Conservation (phyloP, 352 stramenopile genomes). For the Elongisporangium prolatum region DNA sequence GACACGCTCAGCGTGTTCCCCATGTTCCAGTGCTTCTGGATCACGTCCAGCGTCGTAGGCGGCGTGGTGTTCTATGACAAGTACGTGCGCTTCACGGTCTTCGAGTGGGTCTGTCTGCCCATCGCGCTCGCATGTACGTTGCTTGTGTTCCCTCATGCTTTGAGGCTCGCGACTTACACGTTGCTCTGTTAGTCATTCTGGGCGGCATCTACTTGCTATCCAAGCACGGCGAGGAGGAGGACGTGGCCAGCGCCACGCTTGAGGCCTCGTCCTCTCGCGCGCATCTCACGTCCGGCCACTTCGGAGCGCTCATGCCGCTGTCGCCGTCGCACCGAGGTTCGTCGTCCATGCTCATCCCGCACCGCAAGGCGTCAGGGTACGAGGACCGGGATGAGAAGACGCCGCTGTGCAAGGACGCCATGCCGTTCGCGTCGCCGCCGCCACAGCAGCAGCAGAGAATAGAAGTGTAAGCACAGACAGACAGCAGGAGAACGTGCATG, state of each 20-base stretch:
- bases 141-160: background rate
- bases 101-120: constrained; percentile 80
- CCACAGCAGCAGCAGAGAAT: background rate
- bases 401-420: constrained; percentile 14
- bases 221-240: constrained; percentile 64
- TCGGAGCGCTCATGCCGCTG: constrained; percentile 77
- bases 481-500: background rate
- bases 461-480: background rate
- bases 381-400: constrained; percentile 47
- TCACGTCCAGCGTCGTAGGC: constrained; percentile 80
- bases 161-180: background rate
- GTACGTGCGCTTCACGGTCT: constrained; percentile 69
- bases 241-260: constrained; percentile 14
- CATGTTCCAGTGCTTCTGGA: constrained; percentile 89
- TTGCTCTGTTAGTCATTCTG: constrained; percentile 60
- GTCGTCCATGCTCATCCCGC: constrained; percentile 26
- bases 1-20: constrained; percentile 85
- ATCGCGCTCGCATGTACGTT: constrained; percentile 67
- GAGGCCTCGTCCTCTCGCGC: constrained; percentile 27
- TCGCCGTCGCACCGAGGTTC: constrained; percentile 46
- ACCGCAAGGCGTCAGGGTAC: constrained; percentile 32
- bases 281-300: constrained; percentile 63
- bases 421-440: background rate
- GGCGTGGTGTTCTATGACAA: constrained; percentile 86
- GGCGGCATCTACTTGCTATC: constrained; percentile 78